These are phyloP conservation scores for Schizosaccharomyces octosporus DNA, from an alignment of 805 yeast genomes.

Conservation along the genomic window DNA sequence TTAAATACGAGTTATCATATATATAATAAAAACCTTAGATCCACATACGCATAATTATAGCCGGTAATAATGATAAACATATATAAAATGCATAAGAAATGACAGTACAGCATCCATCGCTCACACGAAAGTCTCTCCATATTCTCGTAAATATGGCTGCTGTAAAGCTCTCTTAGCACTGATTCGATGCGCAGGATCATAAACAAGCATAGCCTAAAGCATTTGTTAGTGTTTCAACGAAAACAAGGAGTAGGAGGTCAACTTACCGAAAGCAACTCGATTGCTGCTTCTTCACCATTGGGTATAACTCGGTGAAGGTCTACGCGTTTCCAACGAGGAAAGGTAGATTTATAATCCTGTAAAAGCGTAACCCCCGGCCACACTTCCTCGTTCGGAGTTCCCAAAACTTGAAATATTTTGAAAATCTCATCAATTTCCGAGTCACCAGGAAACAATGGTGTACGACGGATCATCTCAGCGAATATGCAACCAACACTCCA, in stretches of 20 bases:
- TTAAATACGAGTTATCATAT: too few relatives aligned
- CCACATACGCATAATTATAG: too few relatives aligned
- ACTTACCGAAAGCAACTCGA: constrained; percentile 38
- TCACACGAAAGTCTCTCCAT: neutral
- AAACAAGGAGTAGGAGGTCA: neutral
- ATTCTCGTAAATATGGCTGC: constrained; percentile 51
- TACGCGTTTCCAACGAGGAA: constrained; percentile 72
- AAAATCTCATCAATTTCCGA: constrained; percentile 93
- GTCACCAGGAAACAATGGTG: constrained; percentile 90
- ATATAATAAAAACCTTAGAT: too few relatives aligned
- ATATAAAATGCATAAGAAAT: too few relatives aligned
- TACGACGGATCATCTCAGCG: constrained; percentile 92
- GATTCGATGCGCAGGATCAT: constrained; percentile 82
- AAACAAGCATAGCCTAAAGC: constrained; percentile 35
- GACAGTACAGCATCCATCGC: too few relatives aligned
- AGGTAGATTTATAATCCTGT: constrained; percentile 81
- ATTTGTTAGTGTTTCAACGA: neutral
- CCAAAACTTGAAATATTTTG: constrained; percentile 72
- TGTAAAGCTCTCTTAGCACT: constrained; percentile 79
- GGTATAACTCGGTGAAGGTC: constrained; percentile 49
- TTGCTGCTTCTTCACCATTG: constrained; percentile 50
- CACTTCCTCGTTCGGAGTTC: constrained; percentile 74
- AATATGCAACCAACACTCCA: constrained; percentile 97
- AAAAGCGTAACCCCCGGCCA: constrained; percentile 88
- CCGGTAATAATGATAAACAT: too few relatives aligned